phyloP scores from a whole-genome alignment of 495 filamentous ascomycete species.

The Talaromyces thailandensis region DNA sequence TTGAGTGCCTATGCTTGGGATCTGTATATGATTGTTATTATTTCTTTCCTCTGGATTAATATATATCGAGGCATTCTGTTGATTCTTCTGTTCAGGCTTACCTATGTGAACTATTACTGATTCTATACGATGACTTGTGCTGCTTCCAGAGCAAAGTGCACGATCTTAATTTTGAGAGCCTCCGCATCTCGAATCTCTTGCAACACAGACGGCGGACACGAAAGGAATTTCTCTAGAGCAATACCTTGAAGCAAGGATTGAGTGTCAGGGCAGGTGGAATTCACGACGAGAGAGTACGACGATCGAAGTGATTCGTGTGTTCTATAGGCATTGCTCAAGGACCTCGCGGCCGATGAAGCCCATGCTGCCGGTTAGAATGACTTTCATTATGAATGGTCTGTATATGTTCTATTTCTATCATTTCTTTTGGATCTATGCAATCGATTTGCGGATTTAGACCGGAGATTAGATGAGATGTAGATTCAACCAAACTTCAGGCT shows the following conservation, averaged over 20 bases:
- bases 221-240: slow-evolving; percentile 36
- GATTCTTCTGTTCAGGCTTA: background rate
- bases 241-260: slow-evolving; percentile 31
- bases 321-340: slow-evolving; percentile 34
- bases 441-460: background rate
- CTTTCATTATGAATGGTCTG: slow-evolving; percentile 20
- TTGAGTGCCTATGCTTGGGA: slow-evolving; percentile 19
- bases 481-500: background rate
- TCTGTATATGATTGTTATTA: slow-evolving; percentile 17
- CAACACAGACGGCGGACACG: slow-evolving; percentile 24
- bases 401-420: background rate
- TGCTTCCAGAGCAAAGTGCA: too few species aligned
- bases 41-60: slow-evolving; percentile 16
- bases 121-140: too few species aligned
- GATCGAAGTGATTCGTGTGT: slow-evolving; percentile 36
- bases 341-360: slow-evolving; percentile 44
- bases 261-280: slow-evolving; percentile 14
- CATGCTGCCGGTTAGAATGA: slow-evolving; percentile 43
- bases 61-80: slow-evolving; percentile 13
- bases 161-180: slow-evolving; percentile 43
- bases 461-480: background rate
- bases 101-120: background rate
- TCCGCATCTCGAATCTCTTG: slow-evolving; percentile 36
- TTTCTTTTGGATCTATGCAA: too few species aligned
- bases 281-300: slow-evolving; percentile 37